These are phyloP conservation scores for Geranium rotundifolium DNA, from an alignment of 345 rosid genomes.

Conservation along the genomic window DNA sequence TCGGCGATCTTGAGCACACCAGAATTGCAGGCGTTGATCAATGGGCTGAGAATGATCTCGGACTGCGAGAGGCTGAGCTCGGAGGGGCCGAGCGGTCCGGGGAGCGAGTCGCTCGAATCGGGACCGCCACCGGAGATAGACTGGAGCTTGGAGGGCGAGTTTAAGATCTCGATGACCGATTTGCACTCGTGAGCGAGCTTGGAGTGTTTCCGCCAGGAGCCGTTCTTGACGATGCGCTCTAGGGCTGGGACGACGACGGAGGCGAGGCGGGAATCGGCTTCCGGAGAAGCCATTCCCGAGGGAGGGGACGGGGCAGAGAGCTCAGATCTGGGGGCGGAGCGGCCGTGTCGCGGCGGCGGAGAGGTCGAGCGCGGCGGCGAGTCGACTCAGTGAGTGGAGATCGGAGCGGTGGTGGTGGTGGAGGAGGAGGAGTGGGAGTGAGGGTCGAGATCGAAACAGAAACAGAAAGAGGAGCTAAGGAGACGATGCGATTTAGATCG, in stretches of 20 bases:
- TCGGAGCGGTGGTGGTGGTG: too few species aligned
- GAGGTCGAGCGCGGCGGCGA: too few species aligned
- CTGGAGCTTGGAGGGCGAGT: constrained; percentile 27
- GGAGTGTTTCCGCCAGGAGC: constrained; percentile 97
- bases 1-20: constrained; percentile 80
- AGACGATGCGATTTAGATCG: too few species aligned
- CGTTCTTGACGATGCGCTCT: constrained; percentile 81
- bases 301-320: constrained; percentile 1
- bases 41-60: constrained; percentile 72
- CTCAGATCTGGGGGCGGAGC: too few species aligned
- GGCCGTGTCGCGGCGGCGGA: too few species aligned
- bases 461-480: too few species aligned
- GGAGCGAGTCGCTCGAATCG: constrained; percentile 39
- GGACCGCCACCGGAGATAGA: constrained; percentile 33
- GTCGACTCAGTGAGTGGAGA: too few species aligned
- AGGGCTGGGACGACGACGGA: constrained; percentile 64
- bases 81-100: constrained; percentile 71
- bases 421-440: too few species aligned
- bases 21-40: constrained; percentile 61
- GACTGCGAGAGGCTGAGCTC: constrained; percentile 78
- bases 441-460: too few species aligned
- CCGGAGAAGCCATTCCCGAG: constrained; percentile 99
- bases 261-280: constrained; percentile 92
- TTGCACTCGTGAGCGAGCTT: constrained; percentile 92
- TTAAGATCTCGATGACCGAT: constrained; percentile 60